Base-by-base conservation (phyloP, 768 basidiomycete species). In the Lyophyllum atratum region DNA sequence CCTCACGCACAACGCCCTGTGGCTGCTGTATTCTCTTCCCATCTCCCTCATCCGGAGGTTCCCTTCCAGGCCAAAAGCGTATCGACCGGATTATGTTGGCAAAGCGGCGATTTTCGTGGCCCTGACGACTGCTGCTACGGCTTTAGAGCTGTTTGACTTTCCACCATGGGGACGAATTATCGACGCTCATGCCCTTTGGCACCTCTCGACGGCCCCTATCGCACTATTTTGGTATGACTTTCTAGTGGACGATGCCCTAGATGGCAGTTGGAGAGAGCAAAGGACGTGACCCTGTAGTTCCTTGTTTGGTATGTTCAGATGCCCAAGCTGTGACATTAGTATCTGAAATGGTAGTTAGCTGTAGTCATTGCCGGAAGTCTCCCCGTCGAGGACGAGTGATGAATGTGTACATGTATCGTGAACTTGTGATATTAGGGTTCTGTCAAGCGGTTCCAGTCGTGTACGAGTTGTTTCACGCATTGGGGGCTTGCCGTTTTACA, bases 141-240 rank as follows among this genome's bases (percentile, higher is more conserved):
- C 78, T 1, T 79, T 99, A 29, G 96, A 99, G 66, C 68, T 99
- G 3, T 85, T 96, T 60, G 96, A 99, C 68, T 98, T 98, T 66
- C 84, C 94, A 0, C 92, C 94, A 0, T 79, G 86, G 71, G 66
- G 68, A n/a, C 71, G 94, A 31, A 70, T 85, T 7, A 76, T 98
- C 19, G 96, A 98, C 67, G 94, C 95, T 0, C 97, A 98, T 70
- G 80, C 93, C 2, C 72, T 98, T 15, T 98, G 96, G 97, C 96
- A 99, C 70, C 76, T 90, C 8, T 80, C 85, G 3, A 99, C 96
- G 0, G 88, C 82, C 0, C 88, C 89, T 0, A 83, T 98, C 29
- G 84, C 86, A 3, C 66, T 80, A 46, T 77, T 83, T 45, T 98
- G 96, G 95, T 98, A 96, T 65, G 75, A 81, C n/a, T 95, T 96